phyloP scores from a whole-genome alignment of 306 rosid species.

The Dalbergia oliveri region DNA sequence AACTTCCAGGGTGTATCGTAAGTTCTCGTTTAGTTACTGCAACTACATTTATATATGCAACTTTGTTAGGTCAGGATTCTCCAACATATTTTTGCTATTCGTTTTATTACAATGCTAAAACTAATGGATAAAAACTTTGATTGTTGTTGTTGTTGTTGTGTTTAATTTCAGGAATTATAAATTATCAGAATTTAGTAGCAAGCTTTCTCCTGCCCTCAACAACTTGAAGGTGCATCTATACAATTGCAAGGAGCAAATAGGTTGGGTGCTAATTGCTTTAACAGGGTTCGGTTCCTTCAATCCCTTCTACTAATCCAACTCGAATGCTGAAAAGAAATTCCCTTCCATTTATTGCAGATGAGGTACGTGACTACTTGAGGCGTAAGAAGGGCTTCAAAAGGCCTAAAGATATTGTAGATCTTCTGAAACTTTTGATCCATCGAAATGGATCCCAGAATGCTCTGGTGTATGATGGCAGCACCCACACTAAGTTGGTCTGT shows the following conservation, averaged over 20 bases:
- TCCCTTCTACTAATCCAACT: not conserved
- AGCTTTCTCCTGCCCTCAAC: conserved; percentile 1
- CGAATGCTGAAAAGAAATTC: not conserved
- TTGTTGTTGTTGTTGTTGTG: not conserved
- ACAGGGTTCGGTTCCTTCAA: not conserved
- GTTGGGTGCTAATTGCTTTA: conserved; percentile 4
- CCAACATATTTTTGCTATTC: too few species aligned
- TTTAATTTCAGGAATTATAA: conserved; percentile 4
- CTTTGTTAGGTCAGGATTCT: too few species aligned
- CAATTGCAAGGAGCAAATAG: not conserved
- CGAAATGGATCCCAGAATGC: not conserved
- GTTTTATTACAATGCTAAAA: too few species aligned
- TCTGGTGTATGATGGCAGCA: conserved; percentile 25
- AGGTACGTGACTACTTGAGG: not conserved
- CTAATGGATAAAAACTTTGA: too few species aligned
- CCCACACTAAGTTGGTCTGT: not conserved
- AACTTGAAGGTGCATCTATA: not conserved
- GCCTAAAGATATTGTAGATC: conserved; percentile 37
- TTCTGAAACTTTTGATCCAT: conserved; percentile 21
- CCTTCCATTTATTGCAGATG: conserved; percentile 27
- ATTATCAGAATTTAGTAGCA: not conserved
- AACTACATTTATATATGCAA: too few species aligned
- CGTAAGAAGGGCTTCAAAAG: conserved; percentile 18
- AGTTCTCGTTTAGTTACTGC: not conserved
- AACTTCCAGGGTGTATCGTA: conserved; percentile 1